A percentile compares a stretch with the other conserved stretches of the same genome.
These are phyloP conservation scores for Microdochium nivale DNA, from an alignment of 2,329 filamentous ascomycete species.

Conservation along the genomic window DNA sequence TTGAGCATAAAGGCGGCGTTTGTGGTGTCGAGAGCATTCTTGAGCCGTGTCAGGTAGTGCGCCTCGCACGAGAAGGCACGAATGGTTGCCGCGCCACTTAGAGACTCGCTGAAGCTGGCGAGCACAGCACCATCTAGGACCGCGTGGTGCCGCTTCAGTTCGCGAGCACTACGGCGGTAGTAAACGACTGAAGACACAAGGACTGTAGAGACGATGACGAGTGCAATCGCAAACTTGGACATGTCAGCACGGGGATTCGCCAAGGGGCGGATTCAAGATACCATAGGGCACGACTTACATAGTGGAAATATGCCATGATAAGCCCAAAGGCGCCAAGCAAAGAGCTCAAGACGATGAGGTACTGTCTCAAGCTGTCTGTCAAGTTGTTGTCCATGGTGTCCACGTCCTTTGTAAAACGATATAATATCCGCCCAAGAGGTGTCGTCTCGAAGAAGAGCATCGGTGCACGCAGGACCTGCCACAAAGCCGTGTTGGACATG, in stretches of 20 bases:
- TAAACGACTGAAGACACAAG: conserved; percentile 55
- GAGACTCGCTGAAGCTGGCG: conserved; percentile 55
- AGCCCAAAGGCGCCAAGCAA: conserved; percentile 53
- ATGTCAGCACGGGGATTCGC: too few species aligned
- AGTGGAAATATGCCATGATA: conserved; percentile 59
- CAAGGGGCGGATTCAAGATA: too few species aligned
- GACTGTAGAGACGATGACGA: conserved; percentile 48
- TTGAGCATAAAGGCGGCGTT: conserved; percentile 61
- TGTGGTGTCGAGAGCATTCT: conserved; percentile 54
- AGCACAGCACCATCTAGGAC: conserved; percentile 58
- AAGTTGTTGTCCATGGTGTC: conserved; percentile 63
- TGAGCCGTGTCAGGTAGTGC: conserved; percentile 45
- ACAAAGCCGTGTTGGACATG: conserved; percentile 56
- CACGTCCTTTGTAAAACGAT: conserved; percentile 62
- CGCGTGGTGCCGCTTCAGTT: conserved; percentile 60
- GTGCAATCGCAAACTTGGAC: conserved; percentile 48
- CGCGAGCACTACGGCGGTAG: conserved; percentile 57
- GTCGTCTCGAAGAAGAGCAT: conserved; percentile 63
- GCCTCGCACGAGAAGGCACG: conserved; percentile 54
- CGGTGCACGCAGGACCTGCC: conserved; percentile 22
- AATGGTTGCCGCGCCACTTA: conserved; percentile 53
- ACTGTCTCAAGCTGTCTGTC: conserved; percentile 57
- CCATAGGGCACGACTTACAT: too few species aligned
- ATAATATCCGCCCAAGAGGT: conserved; percentile 59
- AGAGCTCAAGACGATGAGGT: conserved; percentile 53